Base-by-base conservation (phyloP, 2,329 filamentous ascomycete species). In the Trichoderma harzianum region DNA sequence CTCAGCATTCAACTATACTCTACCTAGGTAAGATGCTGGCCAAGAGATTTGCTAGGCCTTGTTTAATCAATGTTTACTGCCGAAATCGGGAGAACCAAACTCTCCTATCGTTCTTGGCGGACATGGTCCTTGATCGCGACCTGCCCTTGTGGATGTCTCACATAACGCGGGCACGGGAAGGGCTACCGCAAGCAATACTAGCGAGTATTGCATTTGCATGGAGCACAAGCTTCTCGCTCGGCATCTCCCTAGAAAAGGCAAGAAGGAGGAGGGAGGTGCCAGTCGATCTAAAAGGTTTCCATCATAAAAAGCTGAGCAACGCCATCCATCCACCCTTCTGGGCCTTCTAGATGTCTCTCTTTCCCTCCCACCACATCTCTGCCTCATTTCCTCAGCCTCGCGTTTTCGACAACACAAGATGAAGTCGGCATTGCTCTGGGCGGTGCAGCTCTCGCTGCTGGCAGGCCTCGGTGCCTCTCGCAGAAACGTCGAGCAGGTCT, bases 401-500 rank as follows among this genome's bases (percentile, higher is more conserved):
- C 28, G 18, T 58, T 28, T 32, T 47, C 36, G 60, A 34, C 64
- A 14, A 34, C 64, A 16, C 66, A 73, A 39, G 26, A 76, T 75
- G 75, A 69, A 69, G 28, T 53, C 71, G 39, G 65, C 64, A 32
- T 21, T 74, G 12, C 70, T 76, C 14, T 69, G 73, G 55, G 55
- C 65, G n/a, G 70, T 69, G 6, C 72, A 62, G 70, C 76, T 76
- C 47, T 72, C 66, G 69, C 76, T 76, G 55, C 70, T 80, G 69
- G 76, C 75, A 24, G 70, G 75, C 67, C 72, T 80, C 30, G 73
- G 74, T 7, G 70, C 74, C 11, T 74, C 75, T 63, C 73, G 74
- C 12, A 70, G 78, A 39, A 65, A 74, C 12, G 58, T 81, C 21
- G 79, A 82, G 64, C 74, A 78, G n/a, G 74, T 75, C 3, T 58